These are phyloP conservation scores for Gliomastix tumulicola DNA, from an alignment of 2,329 filamentous ascomycete species.

Conservation along the genomic window DNA sequence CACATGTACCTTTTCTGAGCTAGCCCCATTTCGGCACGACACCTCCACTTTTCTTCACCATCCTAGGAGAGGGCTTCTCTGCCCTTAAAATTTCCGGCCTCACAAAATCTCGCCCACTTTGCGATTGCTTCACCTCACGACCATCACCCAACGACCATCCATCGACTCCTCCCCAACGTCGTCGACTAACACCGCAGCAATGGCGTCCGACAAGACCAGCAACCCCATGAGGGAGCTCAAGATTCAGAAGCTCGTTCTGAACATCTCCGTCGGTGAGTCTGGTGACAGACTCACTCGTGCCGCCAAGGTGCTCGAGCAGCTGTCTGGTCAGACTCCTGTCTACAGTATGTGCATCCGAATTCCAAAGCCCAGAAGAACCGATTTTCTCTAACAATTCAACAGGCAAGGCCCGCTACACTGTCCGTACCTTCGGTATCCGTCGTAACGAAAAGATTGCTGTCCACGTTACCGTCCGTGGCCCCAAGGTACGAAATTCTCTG, in stretches of 20 bases:
- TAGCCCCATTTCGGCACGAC: conserved; percentile 3
- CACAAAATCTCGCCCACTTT: conserved; percentile 24
- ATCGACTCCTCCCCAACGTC: conserved; percentile 17
- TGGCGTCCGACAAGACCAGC: conserved; percentile 71
- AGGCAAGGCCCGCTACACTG: conserved; percentile 99
- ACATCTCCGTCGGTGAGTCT: conserved; percentile 99
- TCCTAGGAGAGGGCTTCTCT: conserved; percentile 29
- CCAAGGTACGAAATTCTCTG: conserved; percentile 44
- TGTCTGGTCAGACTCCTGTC: conserved; percentile 98
- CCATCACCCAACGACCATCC: conserved; percentile 18
- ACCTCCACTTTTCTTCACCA: conserved; percentile 13
- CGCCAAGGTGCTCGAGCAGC: conserved; percentile 99
- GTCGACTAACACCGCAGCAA: conserved; percentile 30
- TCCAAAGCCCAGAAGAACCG: too few relatives aligned
- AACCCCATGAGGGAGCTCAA: conserved; percentile 99
- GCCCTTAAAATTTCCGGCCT: conserved; percentile 29
- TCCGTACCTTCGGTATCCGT: conserved; percentile 99
- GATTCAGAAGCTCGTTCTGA: conserved; percentile 99
- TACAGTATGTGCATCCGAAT: conserved; percentile 97
- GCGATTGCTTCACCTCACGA: too few relatives aligned
- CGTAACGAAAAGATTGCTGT: conserved; percentile 99
- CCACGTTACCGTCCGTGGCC: conserved; percentile 98
- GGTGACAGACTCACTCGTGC: conserved; percentile 99
- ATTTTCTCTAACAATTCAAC: conserved; percentile 10
- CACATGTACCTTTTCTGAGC: conserved; percentile 16